Conservation (phyloP, 805 yeast genomes). For the Kluyveromyces lactis region DNA sequence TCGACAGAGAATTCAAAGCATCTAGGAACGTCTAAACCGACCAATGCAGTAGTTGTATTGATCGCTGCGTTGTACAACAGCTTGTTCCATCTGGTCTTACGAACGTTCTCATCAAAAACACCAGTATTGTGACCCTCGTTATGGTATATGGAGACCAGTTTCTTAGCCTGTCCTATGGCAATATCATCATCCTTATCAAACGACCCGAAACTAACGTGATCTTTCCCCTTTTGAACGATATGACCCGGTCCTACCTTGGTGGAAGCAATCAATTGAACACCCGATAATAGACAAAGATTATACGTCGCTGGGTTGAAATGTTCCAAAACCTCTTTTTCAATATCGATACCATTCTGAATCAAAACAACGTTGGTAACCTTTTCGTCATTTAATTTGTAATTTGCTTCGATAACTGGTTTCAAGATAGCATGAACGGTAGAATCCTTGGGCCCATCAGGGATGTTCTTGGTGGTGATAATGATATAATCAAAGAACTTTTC, state of each 20-base stretch:
- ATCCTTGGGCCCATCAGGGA: conserved; percentile 47
- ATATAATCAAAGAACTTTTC: conserved; percentile 46
- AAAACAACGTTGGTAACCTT: conserved; percentile 41
- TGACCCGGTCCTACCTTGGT: conserved; percentile 40
- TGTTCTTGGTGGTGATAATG: conserved; percentile 56
- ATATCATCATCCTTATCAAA: conserved; percentile 33
- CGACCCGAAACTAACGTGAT: conserved; percentile 43
- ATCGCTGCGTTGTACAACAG: conserved; percentile 58
- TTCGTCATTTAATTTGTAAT: conserved; percentile 9
- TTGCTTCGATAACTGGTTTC: conserved; percentile 40
- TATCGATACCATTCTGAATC: conserved; percentile 61
- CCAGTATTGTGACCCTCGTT: conserved; percentile 34
- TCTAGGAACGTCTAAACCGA: conserved; percentile 49
- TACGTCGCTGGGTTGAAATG: conserved; percentile 33
- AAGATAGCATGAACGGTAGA: conserved; percentile 44
- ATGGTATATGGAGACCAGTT: conserved; percentile 34
- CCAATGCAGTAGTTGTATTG: conserved; percentile 52
- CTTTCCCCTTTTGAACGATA: conserved; percentile 44
- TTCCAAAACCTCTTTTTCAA: conserved; percentile 47
- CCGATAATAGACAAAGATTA: conserved; percentile 38
- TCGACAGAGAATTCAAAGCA: conserved; percentile 35
- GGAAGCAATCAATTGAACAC: conserved; percentile 57
- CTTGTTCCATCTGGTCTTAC: conserved; percentile 51
- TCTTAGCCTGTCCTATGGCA: conserved; percentile 31
- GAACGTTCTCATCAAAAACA: conserved; percentile 36